Conservation (phyloP, 495 filamentous ascomycete genomes). For the Aspergillus sclerotiicarbonarius region DNA sequence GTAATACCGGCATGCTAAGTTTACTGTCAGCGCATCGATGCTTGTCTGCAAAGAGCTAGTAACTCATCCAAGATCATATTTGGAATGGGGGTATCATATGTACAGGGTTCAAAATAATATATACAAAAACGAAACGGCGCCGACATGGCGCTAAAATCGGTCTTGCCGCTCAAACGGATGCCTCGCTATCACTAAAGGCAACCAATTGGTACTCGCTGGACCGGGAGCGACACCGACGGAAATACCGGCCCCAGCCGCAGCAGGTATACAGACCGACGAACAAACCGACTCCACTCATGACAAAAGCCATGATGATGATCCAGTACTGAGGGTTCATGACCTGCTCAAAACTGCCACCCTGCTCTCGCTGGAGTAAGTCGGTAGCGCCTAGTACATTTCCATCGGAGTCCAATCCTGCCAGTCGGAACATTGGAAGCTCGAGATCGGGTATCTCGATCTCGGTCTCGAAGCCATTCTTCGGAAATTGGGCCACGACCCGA, state of each 20-base stretch:
- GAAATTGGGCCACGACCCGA: conserved; percentile 7
- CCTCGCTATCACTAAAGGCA: conserved; percentile 16
- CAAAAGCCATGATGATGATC: conserved; percentile 16
- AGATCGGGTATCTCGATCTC: conserved; percentile 19
- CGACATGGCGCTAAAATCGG: too few relatives aligned
- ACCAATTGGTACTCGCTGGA: conserved; percentile 18
- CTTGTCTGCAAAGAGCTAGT: neutral
- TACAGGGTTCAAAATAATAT: neutral
- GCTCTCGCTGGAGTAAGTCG: conserved; percentile 15
- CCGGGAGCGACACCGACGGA: conserved; percentile 7
- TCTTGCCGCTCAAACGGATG: conserved; percentile 1
- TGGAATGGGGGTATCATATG: conserved; percentile 2
- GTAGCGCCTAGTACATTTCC: conserved; percentile 24
- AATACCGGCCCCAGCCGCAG: conserved; percentile 3
- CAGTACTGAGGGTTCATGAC: conserved; percentile 14
- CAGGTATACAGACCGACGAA: conserved; percentile 14
- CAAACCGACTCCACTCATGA: conserved; percentile 12
- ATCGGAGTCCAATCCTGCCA: conserved; percentile 22
- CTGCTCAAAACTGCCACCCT: neutral
- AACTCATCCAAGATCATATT: neutral
- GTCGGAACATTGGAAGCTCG: conserved; percentile 13
- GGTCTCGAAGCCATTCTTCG: conserved; percentile 27
- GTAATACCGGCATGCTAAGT: too few relatives aligned
- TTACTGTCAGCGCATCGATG: too few relatives aligned
- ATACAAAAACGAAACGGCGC: neutral